phyloP scores from a whole-genome alignment of 2,329 filamentous ascomycete genomes.

The Cyclaneusma minus region DNA sequence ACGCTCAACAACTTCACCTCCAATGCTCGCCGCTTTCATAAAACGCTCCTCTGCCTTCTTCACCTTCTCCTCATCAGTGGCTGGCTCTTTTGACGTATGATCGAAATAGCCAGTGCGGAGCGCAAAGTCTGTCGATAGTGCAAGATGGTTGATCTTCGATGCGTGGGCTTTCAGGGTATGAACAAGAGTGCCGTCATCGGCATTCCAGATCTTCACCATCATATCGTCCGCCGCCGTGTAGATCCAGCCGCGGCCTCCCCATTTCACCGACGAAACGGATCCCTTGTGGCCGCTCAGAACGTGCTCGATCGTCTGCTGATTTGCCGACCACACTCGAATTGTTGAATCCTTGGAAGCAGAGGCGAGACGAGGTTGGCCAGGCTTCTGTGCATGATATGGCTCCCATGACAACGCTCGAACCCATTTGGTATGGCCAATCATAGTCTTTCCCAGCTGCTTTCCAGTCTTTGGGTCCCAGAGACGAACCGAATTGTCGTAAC shows the following conservation, averaged over 20 bases:
- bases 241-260: slow-evolving; percentile 79
- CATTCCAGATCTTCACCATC: slow-evolving; percentile 82
- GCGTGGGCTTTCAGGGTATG: slow-evolving; percentile 72
- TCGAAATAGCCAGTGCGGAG: slow-evolving; percentile 78
- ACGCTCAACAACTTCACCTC: slow-evolving; percentile 65
- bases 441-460: slow-evolving; percentile 46
- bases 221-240: slow-evolving; percentile 86
- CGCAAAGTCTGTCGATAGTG: slow-evolving; percentile 83
- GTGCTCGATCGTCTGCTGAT: slow-evolving; percentile 63
- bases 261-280: slow-evolving; percentile 78
- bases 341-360: slow-evolving; percentile 85
- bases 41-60: slow-evolving; percentile 69
- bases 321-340: slow-evolving; percentile 72
- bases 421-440: slow-evolving; percentile 83
- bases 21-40: slow-evolving; percentile 65
- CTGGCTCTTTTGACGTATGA: slow-evolving; percentile 57
- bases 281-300: slow-evolving; percentile 80
- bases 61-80: slow-evolving; percentile 52
- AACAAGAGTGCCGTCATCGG: slow-evolving; percentile 59
- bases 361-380: slow-evolving; percentile 62
- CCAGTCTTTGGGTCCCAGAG: slow-evolving; percentile 81
- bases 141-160: slow-evolving; percentile 92
- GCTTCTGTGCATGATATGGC: slow-evolving; percentile 69
- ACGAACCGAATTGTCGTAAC: slow-evolving; percentile 84
- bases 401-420: slow-evolving; percentile 84